Evolutionary conservation across 2,329 filamentous ascomycete species (phyloP), one percentile per base, ranked within the genome.

Genomic region (Colletotrichum lindemuthianum): DNA sequence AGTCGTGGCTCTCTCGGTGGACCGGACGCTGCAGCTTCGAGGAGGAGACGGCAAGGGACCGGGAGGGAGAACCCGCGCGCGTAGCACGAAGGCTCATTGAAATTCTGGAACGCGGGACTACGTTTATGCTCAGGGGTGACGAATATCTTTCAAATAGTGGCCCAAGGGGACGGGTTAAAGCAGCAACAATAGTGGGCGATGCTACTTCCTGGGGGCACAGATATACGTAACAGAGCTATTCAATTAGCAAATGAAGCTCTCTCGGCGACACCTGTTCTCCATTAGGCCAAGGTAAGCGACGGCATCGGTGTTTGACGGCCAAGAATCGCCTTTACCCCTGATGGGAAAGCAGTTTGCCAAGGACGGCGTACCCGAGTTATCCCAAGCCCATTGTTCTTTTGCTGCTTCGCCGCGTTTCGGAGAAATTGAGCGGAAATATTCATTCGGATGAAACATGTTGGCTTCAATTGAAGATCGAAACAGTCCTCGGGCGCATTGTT

Each of bases 1-100:
- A 87, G 70, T 73, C 71, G 0, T 90, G 87, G 86, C 70, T 92
- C 45, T 80, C 87, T 24, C 92, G 90, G 89, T 84, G 82, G 72
- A 84, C 76, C 3, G 78, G 73, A 2, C 78, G 86, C 59, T 81
- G 90, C 5, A 89, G 87, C 68, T 91, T 87, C 73, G 73, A 77
- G 0, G 87, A 90, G 69, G 84, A 89, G 68, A 79, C 79, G 8
- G 65, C 47, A 1, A 68, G 61, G 6, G 76, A 69, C 4, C 69
- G 79, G 40, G 55, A 53, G 5, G 77, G 77, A 1, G 66, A 53
- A 15, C 63, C 68, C 13, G 74, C 69, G 12, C 47, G 50, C 12
- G 68, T 71, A 66, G 77, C 76, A 1, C 59, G 59, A 16, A 45
- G n/a, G 2, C 54, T 80, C n/a, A 60, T 79, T 2, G 39, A 58